These are phyloP conservation scores for Cercospora sp. DNA, from an alignment of 2,329 filamentous ascomycete genomes.

Conservation along the genomic window DNA sequence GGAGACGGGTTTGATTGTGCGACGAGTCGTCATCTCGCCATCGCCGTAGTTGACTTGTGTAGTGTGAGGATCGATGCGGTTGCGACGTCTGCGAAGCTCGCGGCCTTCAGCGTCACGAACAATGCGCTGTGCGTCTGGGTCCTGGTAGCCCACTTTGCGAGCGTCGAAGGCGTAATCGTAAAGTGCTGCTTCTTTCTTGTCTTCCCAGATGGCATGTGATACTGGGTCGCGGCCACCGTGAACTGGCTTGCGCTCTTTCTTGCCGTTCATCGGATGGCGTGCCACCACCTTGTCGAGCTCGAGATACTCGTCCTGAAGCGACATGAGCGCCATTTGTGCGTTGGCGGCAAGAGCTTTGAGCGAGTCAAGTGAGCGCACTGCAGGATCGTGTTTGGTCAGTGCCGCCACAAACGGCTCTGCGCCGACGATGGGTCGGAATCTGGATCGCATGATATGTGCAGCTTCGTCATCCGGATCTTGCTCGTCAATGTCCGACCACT, in stretches of 20 bases:
- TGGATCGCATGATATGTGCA: constrained; percentile 44
- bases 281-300: constrained; percentile 56
- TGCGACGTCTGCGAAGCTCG: constrained; percentile 48
- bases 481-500: constrained; percentile 25
- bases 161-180: constrained; percentile 62
- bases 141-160: constrained; percentile 55
- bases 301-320: constrained; percentile 62
- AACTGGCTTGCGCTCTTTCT: constrained; percentile 54
- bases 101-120: constrained; percentile 49
- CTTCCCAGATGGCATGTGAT: constrained; percentile 54
- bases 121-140: constrained; percentile 57
- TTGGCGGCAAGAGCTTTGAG: constrained; percentile 59
- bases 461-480: constrained; percentile 40
- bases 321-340: constrained; percentile 53
- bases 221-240: constrained; percentile 51
- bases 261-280: constrained; percentile 46
- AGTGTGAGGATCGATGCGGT: constrained; percentile 27
- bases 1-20: constrained; percentile 33
- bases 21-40: constrained; percentile 30
- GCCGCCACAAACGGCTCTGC: constrained; percentile 46
- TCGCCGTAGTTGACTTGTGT: constrained; percentile 36
- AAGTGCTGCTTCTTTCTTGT: constrained; percentile 61
- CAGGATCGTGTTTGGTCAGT: constrained; percentile 46
- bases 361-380: constrained; percentile 51
- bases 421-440: constrained; percentile 47